Conservation (phyloP, 352 stramenopile genomes). For the Globisporangium canariense region DNA sequence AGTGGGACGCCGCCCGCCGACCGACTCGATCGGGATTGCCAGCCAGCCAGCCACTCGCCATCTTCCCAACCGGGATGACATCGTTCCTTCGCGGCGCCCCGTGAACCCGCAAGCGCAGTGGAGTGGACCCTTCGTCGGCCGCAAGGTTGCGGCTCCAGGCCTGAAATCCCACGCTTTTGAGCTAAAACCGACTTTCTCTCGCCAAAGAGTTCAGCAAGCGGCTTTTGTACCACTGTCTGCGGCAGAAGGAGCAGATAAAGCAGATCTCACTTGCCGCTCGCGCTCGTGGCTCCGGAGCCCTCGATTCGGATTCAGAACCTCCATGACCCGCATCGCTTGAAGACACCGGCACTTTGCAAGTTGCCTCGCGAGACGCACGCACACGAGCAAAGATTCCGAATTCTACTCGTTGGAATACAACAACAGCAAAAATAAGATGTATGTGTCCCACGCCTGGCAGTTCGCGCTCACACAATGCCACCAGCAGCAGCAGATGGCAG, state of each 20-base stretch:
- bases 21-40: not conserved
- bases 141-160: not conserved
- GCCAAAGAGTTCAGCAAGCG: constrained; percentile 5
- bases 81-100: not conserved
- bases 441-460: not conserved
- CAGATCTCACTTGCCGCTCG: not conserved
- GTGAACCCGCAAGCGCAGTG: not conserved
- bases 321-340: not conserved
- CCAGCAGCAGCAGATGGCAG: not conserved
- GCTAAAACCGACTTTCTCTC: not conserved
- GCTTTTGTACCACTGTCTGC: not conserved
- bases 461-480: not conserved
- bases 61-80: not conserved
- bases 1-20: no score
- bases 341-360: not conserved
- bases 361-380: not conserved
- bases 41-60: not conserved
- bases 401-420: not conserved
- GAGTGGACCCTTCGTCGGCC: not conserved
- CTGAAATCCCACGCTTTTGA: not conserved
- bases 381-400: not conserved
- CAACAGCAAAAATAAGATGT: not conserved
- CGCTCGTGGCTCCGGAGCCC: not conserved
- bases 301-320: not conserved
- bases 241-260: not conserved